Evolutionary conservation across 202 grass and related monocot species (phyloP), one percentile per base, ranked within the genome.

Genomic region (Setaria italica): DNA sequence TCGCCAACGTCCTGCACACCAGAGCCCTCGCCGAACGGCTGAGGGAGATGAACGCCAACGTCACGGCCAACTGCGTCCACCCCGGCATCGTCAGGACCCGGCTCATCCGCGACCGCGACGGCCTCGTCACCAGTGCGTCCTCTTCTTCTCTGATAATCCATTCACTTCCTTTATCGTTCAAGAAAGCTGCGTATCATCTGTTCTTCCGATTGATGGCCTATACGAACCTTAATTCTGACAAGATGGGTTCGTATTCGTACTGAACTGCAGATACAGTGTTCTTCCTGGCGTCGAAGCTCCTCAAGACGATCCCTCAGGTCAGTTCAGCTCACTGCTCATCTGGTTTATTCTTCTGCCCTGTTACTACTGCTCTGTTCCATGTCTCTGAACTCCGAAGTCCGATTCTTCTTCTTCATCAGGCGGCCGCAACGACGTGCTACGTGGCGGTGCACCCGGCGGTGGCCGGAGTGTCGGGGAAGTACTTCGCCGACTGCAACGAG

Each of bases 401-500:
- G 4, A 10, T 9, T 43, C 47, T 41, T 41, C 39, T 6, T 41
- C 20, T 42, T 17, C 19, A 15, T 14, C 90, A 95, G 94, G 97
- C 92, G 0, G 97, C 97, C 0, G 88, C 97, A 9, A 94, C 97
- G n/a, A 97, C 94, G 1, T 97, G 97, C 88, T 99, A 94, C 60
- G 92, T 87, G 45, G 97, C 94, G 65, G 88, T 87, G 85, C 94
- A 99, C 77, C 94, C 94, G 6, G 48, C 74, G 34, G n/a, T 99
- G 72, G 54, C 63, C 17, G 90, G 94, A 20, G 85, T 90, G 62
- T 97, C 94, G 0, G 97, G 97, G 2, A 94, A 85, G 87, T 97
- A 97, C 90, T 99, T 97, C 70, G 87, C 90, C 14, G 97, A 99
- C 90, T 97, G 97, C 89, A 99, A 99, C 83, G 94, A 99, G 89